Conservation (phyloP, 768 basidiomycete species). For the Trametes cubensis region DNA sequence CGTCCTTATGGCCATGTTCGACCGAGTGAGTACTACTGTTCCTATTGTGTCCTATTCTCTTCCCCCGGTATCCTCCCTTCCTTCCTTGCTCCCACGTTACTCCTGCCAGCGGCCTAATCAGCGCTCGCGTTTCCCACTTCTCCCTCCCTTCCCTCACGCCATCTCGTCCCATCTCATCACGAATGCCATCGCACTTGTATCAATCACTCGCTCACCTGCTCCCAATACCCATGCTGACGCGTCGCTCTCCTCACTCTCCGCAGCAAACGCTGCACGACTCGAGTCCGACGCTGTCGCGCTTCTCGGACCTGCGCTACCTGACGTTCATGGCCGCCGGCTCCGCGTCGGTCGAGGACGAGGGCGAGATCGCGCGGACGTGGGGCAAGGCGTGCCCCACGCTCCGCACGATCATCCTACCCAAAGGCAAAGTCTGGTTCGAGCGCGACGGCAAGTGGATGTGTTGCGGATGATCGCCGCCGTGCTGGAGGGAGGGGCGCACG, state of each 20-base stretch:
- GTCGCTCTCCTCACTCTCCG: neutral
- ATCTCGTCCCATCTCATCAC: no score
- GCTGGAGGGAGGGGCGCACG: no score
- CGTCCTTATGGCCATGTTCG: constrained; percentile 52
- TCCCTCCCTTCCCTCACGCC: no score
- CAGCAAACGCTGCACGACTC: constrained; percentile 49
- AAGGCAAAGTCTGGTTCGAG: constrained; percentile 63
- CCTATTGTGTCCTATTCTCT: neutral
- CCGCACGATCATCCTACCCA: constrained; percentile 64
- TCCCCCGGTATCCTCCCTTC: neutral
- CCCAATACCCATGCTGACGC: neutral
- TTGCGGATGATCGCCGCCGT: constrained; percentile 12
- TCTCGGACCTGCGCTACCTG: constrained; percentile 48
- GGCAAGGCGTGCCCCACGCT: constrained; percentile 60
- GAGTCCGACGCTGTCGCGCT: constrained; percentile 43
- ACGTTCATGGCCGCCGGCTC: constrained; percentile 58
- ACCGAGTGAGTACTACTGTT: constrained; percentile 41
- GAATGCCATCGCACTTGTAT: no score
- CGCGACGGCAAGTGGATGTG: constrained; percentile 29
- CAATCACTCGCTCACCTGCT: neutral
- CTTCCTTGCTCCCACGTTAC: constrained; percentile 7
- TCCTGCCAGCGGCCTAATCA: neutral
- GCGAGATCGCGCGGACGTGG: constrained; percentile 57
- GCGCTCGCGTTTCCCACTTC: neutral
- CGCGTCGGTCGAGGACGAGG: constrained; percentile 43